Base-by-base conservation (phyloP, 2,329 filamentous ascomycete genomes). In the Metarhizium anisopliae region DNA sequence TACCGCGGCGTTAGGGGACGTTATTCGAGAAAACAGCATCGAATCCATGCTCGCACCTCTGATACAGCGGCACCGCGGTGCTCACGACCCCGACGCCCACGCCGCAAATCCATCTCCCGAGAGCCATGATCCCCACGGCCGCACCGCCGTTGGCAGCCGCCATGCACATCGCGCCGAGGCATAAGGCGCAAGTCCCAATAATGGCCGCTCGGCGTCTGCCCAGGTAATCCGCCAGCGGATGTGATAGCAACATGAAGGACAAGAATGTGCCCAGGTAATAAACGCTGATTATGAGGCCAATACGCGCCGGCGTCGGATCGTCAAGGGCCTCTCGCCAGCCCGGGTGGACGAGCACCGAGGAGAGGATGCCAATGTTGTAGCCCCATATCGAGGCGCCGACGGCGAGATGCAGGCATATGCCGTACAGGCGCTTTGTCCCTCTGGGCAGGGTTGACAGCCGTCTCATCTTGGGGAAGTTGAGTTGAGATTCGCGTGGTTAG, bases 331-430 rank as follows among this genome's bases (percentile, higher is more conserved):
- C 65, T n/a, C 69, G 67, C 68, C 80, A 84, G 18, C 80, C 80
- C 0, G 76, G 75, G 61, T 82, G 76, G 5, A 81, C 77, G 53
- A 82, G 77, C 42, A 84, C 71, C 1, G 79, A 79, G 1, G 78
- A 78, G 18, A 83, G 70, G 47, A 84, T 73, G 53, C 80, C 81
- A 60, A 84, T 76, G 62, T 82, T 81, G 65, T 83, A 83, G 14
- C 80, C 79, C 78, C 79, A 82, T 29, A 79, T 73, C 42, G 80
- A 78, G 2, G 79, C 78, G 13, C 78, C 79, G n/a, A 82, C 61
- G 1, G 77, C 78, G 56, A 81, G 79, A 61, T 81, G 79, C 10
- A 75, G 61, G 62, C 77, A 80, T 45, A 80, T 66, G 4, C 67
- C 58, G 61, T 79, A 74, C 25, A 80, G 70, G 38, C 77, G 72